Base-by-base conservation (phyloP, 164 flowering plant genomes). In the Stephania japonica region DNA sequence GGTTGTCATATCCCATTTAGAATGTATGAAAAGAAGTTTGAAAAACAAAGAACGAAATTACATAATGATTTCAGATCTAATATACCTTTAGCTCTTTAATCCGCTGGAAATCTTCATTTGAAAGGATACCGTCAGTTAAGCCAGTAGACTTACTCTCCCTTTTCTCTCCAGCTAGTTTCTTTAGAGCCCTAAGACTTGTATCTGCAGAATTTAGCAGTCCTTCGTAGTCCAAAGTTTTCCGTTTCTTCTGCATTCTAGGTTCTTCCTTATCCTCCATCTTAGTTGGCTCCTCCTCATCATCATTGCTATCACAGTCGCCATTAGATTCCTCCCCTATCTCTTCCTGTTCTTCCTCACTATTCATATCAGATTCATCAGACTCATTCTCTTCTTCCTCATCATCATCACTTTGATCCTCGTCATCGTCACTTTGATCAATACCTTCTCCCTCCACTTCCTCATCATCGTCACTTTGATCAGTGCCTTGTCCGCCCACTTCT, bases 91-190 rank as follows among this genome's bases (percentile, higher is more conserved):
- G 71, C 73, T 92, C 89, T 79, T 84, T 93, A 67, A 94, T 94
- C 80, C 84, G 84, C 71, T 80, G 81, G 85, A 92, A 94, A 72
- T 94, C 97, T 76, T 94, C 97, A 75, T 92, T 88, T 64, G 98
- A 91, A 76, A 90, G 91, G 78, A 94, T 82, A 38, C 91, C 91
- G 85, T 88, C 99, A 5, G 75, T 41, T 42, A 79, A 14, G n/a
- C 76, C 86, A 19, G 81, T 67, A 14, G 88, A 25, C 2, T 68
- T 32, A 24, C 42, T n/a, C n/a, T 26, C 82, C 70, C 43, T 71
- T 49, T 77, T 87, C 64, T 73, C 82, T 61, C 72, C 86, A 26
- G 92, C 89, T 75, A 91, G 73, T 76, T 77, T 94, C 84, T 91
- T 94, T 38, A 92, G 73, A 61, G 96, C 87, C 63, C 94, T 83